A percentile compares a stretch with the other conserved stretches of the same genome.
phyloP scores from a whole-genome alignment of 2,329 filamentous ascomycete species.

The Trichoderma polysporum region DNA sequence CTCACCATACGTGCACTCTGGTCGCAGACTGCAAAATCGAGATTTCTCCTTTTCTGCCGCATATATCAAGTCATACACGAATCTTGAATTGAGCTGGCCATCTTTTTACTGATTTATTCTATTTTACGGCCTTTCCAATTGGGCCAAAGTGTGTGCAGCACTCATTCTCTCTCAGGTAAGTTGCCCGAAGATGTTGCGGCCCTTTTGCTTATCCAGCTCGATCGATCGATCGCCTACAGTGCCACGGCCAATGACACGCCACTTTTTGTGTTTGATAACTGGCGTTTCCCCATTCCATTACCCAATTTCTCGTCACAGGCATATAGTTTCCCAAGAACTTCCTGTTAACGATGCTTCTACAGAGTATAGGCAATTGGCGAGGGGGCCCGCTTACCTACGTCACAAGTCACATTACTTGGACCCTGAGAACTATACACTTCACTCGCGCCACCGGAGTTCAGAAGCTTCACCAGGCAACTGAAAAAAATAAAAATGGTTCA shows the following conservation, averaged over 20 bases:
- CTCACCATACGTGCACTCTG: neutral
- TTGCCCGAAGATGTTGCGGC: constrained; percentile 17
- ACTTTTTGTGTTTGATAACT: neutral
- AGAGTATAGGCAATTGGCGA: constrained; percentile 12
- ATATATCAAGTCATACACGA: neutral
- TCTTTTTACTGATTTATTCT: neutral
- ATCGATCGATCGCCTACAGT: constrained; percentile 36
- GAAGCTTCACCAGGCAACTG: neutral
- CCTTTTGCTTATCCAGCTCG: constrained; percentile 27
- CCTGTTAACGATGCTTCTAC: constrained; percentile 10
- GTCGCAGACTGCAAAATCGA: neutral
- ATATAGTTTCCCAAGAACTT: neutral
- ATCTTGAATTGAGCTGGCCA: neutral
- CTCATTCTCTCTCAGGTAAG: constrained; percentile 5
- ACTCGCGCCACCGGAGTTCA: neutral
- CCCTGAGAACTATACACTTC: neutral
- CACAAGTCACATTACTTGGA: neutral
- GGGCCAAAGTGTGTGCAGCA: neutral
- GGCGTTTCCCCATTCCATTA: constrained; percentile 28
- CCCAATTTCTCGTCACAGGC: neutral
- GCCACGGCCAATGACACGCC: constrained; percentile 29
- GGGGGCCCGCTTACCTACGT: neutral
- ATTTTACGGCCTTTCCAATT: neutral
- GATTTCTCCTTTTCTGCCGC: neutral
- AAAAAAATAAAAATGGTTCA: neutral